Conservation (phyloP, 1,284 basidiomycete genomes). For the Naganishia liquefaciens region DNA sequence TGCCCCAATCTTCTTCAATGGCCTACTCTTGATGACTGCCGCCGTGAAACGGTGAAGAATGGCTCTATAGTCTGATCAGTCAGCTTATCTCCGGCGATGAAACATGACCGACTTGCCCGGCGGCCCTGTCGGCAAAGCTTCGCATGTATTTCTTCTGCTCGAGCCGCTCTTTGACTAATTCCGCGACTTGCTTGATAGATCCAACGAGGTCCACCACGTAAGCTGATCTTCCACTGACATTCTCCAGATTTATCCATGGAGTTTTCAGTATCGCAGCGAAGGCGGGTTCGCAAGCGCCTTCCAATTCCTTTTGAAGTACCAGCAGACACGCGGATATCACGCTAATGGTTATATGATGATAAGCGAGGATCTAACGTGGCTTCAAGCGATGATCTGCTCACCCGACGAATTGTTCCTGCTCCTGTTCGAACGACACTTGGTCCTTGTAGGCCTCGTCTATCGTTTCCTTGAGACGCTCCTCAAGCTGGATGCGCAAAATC, state of each 20-base stretch:
- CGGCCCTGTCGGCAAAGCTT: constrained; percentile 88
- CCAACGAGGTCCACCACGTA: constrained; percentile 81
- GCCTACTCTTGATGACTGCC: constrained; percentile 79
- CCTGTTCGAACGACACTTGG: constrained; percentile 76
- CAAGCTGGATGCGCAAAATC: constrained; percentile 62
- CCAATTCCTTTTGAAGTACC: constrained; percentile 76
- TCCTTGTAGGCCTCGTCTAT: constrained; percentile 73
- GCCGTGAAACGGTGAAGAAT: constrained; percentile 82
- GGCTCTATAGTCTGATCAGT: constrained; percentile 58
- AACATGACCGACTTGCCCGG: constrained; percentile 61
- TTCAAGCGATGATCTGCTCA: constrained; percentile 48
- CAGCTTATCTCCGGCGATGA: background rate
- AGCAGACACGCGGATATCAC: constrained; percentile 79
- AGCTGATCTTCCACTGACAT: constrained; percentile 79
- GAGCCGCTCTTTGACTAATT: constrained; percentile 56
- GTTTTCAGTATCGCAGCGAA: constrained; percentile 73
- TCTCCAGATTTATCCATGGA: constrained; percentile 71
- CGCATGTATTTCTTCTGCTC: constrained; percentile 91
- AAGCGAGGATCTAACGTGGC: constrained; percentile 14
- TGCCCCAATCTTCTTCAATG: constrained; percentile 83
- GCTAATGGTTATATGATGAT: constrained; percentile 53
- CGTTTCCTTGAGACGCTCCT: constrained; percentile 84
- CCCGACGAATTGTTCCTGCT: constrained; percentile 86
- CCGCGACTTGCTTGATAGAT: constrained; percentile 72
- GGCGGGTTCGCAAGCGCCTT: constrained; percentile 71